Evolutionary conservation across 345 rosid species (phyloP).

Genomic region (Citrus mangshanensis): DNA sequence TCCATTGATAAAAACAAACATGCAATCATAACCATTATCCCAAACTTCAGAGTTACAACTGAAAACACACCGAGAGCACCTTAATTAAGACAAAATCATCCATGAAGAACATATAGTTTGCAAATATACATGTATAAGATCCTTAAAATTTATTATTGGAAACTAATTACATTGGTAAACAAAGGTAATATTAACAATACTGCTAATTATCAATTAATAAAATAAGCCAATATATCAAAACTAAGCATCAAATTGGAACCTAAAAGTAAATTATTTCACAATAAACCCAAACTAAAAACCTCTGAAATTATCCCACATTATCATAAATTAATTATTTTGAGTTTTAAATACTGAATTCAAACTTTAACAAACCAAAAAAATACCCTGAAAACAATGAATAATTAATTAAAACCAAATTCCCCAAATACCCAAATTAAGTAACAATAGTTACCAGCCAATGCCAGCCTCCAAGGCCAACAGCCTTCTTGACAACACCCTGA

Average conservation of each 20-base stretch:
- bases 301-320: constrained; percentile 31
- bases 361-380: constrained; percentile 9
- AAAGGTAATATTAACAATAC: neutral
- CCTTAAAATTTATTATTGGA: neutral
- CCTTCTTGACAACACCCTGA: constrained; percentile 91
- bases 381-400: no score
- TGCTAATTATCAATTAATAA: neutral
- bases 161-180: neutral
- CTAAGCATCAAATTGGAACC: neutral
- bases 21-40: constrained; percentile 27
- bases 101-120: neutral
- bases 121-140: neutral
- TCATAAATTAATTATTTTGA: neutral
- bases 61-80: neutral
- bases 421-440: neutral
- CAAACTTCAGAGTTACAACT: constrained; percentile 3
- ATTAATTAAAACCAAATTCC: neutral
- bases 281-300: constrained; percentile 5
- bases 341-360: neutral
- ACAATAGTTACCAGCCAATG: constrained; percentile 82
- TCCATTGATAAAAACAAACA: constrained; percentile 30
- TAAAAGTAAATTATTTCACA: neutral
- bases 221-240: neutral
- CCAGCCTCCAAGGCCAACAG: constrained; percentile 98
- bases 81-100: constrained; percentile 10